phyloP scores from a whole-genome alignment of 2,329 filamentous ascomycete species.

The Beauveria brongniartii region DNA sequence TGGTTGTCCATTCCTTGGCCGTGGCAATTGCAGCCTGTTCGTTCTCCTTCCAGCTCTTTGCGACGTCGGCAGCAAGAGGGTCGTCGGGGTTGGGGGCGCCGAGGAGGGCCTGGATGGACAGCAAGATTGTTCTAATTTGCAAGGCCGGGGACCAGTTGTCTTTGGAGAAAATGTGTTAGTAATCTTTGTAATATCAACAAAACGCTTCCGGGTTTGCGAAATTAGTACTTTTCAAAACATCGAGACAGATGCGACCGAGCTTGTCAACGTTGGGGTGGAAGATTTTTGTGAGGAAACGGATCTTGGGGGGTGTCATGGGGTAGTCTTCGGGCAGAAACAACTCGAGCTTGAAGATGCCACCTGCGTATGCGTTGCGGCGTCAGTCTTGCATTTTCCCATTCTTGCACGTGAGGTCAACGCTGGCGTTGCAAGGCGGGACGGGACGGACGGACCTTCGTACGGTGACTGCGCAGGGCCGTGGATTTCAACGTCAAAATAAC shows the following conservation, averaged over 20 bases:
- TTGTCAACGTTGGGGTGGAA: conserved; percentile 99
- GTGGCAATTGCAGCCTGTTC: conserved; percentile 88
- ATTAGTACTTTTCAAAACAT: conserved; percentile 84
- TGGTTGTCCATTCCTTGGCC: conserved; percentile 83
- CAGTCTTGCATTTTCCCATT: neutral
- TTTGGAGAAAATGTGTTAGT: conserved; percentile 27
- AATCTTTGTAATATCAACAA: neutral
- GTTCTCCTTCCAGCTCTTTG: conserved; percentile 96
- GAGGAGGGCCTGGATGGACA: conserved; percentile 93
- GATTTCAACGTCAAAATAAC: conserved; percentile 97
- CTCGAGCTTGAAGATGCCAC: conserved; percentile 90
- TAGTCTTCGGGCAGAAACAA: conserved; percentile 98
- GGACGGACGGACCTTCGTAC: conserved; percentile 67
- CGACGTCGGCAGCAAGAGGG: conserved; percentile 94
- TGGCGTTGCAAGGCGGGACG: neutral
- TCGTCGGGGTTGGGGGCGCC: conserved; percentile 97
- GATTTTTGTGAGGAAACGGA: conserved; percentile 97
- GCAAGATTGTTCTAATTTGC: conserved; percentile 95
- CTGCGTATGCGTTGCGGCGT: conserved; percentile 23
- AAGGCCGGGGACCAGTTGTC: conserved; percentile 98
- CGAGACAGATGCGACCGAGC: conserved; percentile 90
- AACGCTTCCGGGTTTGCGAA: neutral
- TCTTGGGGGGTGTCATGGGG: conserved; percentile 97
- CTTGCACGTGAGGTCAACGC: neutral
- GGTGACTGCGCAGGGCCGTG: conserved; percentile 87